Percentiles rank a stretch among this genome's conserved stretches.
Evolutionary conservation across 805 yeast species (phyloP).

Genomic region (Dipodascus albidus): DNA sequence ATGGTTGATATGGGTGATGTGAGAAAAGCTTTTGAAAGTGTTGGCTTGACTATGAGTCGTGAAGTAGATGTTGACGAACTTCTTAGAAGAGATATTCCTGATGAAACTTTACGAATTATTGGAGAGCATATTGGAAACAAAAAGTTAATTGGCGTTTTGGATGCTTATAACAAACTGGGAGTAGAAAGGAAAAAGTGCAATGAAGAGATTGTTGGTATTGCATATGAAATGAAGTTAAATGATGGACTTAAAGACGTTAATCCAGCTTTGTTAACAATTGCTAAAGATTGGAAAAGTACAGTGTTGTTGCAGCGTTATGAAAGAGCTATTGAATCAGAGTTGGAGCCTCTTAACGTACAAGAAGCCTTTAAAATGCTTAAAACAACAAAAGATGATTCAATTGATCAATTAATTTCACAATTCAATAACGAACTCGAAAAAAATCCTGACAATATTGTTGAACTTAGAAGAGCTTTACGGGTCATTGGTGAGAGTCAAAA

Average conservation of each 20-base stretch:
- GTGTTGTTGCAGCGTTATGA: slow-evolving; percentile 23
- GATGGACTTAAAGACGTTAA: neutral
- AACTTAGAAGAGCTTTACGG: slow-evolving; percentile 45
- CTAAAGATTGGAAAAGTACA: slow-evolving; percentile 19
- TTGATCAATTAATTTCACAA: slow-evolving; percentile 40
- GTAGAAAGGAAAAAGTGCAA: slow-evolving; percentile 3
- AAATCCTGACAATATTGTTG: slow-evolving; percentile 38
- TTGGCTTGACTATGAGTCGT: slow-evolving; percentile 22
- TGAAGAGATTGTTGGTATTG: slow-evolving; percentile 5
- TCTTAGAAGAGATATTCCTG: slow-evolving; percentile 1
- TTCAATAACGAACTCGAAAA: slow-evolving; percentile 38
- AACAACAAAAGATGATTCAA: slow-evolving; percentile 39
- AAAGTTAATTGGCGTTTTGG: neutral
- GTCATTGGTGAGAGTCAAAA: slow-evolving; percentile 42
- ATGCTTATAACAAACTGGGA: slow-evolving; percentile 2
- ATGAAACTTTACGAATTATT: slow-evolving; percentile 2
- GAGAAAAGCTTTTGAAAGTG: slow-evolving; percentile 26
- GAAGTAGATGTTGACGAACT: slow-evolving; percentile 5
- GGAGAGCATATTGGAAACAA: slow-evolving; percentile 1
- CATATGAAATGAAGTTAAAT: neutral
- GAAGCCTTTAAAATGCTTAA: slow-evolving; percentile 42
- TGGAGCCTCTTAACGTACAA: slow-evolving; percentile 16
- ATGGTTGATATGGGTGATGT: slow-evolving; percentile 40
- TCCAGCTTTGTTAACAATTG: slow-evolving; percentile 22
- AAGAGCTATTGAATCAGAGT: slow-evolving; percentile 10